These are phyloP conservation scores for Acanthamoeba royreba DNA, from an alignment of 208 protist genomes.

Conservation along the genomic window DNA sequence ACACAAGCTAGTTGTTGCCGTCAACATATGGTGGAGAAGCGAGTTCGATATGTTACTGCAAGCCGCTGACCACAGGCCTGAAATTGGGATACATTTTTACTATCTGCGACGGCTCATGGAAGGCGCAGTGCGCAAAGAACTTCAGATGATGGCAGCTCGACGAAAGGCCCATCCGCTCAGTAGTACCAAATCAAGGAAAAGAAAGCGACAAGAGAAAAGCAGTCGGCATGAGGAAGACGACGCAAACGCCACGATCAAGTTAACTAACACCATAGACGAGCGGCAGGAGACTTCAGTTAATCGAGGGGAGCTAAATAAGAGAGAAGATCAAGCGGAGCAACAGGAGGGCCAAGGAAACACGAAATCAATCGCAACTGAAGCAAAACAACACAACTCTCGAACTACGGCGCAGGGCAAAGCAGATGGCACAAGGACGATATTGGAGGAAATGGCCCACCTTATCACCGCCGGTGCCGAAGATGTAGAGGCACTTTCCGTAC, in stretches of 20 bases:
- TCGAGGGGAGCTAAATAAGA: not conserved
- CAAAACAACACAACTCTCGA: not conserved
- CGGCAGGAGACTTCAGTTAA: too few species aligned
- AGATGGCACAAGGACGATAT: too few species aligned
- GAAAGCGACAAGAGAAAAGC: not conserved
- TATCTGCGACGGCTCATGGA: not conserved
- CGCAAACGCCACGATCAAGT: too few species aligned
- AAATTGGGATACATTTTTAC: not conserved
- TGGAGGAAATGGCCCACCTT: not conserved
- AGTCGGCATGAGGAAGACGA: too few species aligned
- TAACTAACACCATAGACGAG: too few species aligned
- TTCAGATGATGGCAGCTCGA: too few species aligned
- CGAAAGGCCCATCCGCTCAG: not conserved
- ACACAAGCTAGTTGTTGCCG: not conserved
- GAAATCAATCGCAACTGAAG: not conserved
- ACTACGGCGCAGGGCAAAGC: too few species aligned
- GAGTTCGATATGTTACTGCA: not conserved
- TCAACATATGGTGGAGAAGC: constrained; percentile 12
- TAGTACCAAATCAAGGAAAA: not conserved
- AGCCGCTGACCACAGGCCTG: not conserved
- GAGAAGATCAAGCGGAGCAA: too few species aligned
- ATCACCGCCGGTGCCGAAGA: not conserved
- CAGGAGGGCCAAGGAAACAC: not conserved
- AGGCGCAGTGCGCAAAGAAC: not conserved
- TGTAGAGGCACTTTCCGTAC: not conserved